These are phyloP conservation scores for Leptographium radiaticola DNA, from an alignment of 2,329 filamentous ascomycete species.

Conservation along the genomic window DNA sequence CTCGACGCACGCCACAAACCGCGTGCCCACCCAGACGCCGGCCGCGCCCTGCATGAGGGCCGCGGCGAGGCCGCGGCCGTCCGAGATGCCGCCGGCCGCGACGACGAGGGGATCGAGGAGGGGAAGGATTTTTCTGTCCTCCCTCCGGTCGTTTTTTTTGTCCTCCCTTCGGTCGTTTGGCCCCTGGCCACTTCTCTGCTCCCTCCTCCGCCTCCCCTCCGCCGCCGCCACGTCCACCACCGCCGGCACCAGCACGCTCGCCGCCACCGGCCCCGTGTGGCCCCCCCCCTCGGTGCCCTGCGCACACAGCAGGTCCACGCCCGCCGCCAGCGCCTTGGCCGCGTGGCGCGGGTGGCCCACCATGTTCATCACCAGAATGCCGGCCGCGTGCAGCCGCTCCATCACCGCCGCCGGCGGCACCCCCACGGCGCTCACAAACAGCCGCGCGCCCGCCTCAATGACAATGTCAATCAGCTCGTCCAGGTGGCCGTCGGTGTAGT, in stretches of 20 bases:
- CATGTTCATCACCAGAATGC: slow-evolving; percentile 93
- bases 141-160: background rate
- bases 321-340: slow-evolving; percentile 71
- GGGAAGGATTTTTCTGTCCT: background rate
- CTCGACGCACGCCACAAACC: slow-evolving; percentile 76
- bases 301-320: slow-evolving; percentile 82
- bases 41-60: slow-evolving; percentile 77
- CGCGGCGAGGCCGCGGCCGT: slow-evolving; percentile 68
- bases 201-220: slow-evolving; percentile 36
- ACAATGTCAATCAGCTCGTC: slow-evolving; percentile 80
- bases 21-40: slow-evolving; percentile 88
- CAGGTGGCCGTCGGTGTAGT: slow-evolving; percentile 83
- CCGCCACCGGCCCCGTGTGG: slow-evolving; percentile 80
- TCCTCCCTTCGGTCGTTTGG: background rate
- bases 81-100: slow-evolving; percentile 76
- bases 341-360: slow-evolving; percentile 88
- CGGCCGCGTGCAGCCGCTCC: slow-evolving; percentile 62
- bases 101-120: slow-evolving; percentile 55
- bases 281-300: slow-evolving; percentile 91
- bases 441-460: slow-evolving; percentile 66
- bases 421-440: slow-evolving; percentile 83
- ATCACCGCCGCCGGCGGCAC: slow-evolving; percentile 67
- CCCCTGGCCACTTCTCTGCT: slow-evolving; percentile 21
- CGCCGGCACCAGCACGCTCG: slow-evolving; percentile 73
- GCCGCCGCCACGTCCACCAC: slow-evolving; percentile 69